Percentiles rank a stretch among this genome's conserved stretches.
Conservation (phyloP, 2,329 filamentous ascomycete species). For the Pseudogymnoascus pannorum region DNA sequence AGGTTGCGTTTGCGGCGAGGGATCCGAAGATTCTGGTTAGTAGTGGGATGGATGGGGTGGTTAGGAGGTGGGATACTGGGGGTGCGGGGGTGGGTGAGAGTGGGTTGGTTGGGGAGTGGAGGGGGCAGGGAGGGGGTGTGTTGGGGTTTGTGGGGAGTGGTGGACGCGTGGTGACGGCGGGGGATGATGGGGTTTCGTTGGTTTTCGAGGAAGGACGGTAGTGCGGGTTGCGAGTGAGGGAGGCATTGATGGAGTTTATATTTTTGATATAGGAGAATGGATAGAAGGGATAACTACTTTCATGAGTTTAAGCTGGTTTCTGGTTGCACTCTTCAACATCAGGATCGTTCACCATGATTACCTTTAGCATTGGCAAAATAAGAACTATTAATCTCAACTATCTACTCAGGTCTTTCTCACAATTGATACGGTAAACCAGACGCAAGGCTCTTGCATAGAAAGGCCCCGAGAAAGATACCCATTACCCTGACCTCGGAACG, state of each 20-base stretch:
- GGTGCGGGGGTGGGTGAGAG: conserved; percentile 59
- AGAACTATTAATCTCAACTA: too few species aligned
- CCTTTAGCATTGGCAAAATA: background rate
- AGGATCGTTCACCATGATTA: background rate
- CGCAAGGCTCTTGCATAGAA: too few species aligned
- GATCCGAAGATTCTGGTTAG: conserved; percentile 69
- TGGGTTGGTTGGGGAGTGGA: conserved; percentile 80
- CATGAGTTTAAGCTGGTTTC: background rate
- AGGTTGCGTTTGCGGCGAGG: conserved; percentile 66
- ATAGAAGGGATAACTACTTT: background rate
- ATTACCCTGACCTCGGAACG: too few species aligned
- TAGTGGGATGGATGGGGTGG: conserved; percentile 85
- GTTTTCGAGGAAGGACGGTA: conserved; percentile 51
- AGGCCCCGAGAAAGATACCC: too few species aligned
- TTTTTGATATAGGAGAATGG: background rate
- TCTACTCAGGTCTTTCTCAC: too few species aligned
- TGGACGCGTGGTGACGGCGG: conserved; percentile 74
- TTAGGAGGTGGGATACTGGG: conserved; percentile 80
- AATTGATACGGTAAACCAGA: too few species aligned
- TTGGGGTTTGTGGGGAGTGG: conserved; percentile 80
- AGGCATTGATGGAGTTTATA: background rate
- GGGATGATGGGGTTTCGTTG: conserved; percentile 70
- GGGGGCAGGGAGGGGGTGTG: conserved; percentile 81
- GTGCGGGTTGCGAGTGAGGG: too few species aligned
- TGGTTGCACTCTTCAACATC: background rate